Base-by-base conservation (phyloP, 139 green algal species). In the Chlamydomonas sphaeroides region DNA sequence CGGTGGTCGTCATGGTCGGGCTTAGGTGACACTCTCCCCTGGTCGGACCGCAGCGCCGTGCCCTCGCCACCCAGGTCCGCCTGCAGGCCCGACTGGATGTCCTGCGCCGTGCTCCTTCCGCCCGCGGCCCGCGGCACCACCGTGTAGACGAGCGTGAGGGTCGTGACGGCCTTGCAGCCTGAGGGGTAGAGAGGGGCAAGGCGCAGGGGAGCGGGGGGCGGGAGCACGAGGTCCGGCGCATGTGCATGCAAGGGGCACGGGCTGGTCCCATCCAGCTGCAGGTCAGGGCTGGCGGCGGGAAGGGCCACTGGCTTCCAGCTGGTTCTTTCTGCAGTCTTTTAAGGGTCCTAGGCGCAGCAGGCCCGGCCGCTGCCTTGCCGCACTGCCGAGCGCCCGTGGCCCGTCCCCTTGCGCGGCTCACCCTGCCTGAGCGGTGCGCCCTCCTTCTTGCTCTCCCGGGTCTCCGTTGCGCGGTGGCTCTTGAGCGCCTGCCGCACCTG, bases 41-140 rank as follows among this genome's bases (percentile, higher is more conserved):
- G n/a, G n/a, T 65, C 75, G 20, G 61, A 73, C n/a, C 59, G 15
- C 75, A 82, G 61, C 62, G 39, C 7, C 32, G 11, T n/a, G 23
- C 61, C 61, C 5, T 7, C 42, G 7, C 25, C 30, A n/a, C 36
- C 41, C 75, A 82, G 61, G 32, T 10, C 26, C 32, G 21, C 20
- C 33, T 73, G 65, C 1, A 82, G 75, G 38, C 57, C 59, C 75
- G 75, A 61, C 62, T 82, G 62, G 42, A 72, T 62, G 32, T 82
- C 62, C 32, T 33, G 45, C 21, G 75, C 75, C 42, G 32, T 28
- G 75, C 75, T 82, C n/a, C 41, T 63, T 21, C 75, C 75, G 42
- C 75, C 75, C 1, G 42, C 39, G 21, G 10, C 32, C n/a, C 25
- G 59, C 23, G 65, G 75, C 23, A 82, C 45, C 39, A 72, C 4